Base-by-base conservation (phyloP, 2,329 filamentous ascomycete genomes). In the Alternaria incomplexa region DNA sequence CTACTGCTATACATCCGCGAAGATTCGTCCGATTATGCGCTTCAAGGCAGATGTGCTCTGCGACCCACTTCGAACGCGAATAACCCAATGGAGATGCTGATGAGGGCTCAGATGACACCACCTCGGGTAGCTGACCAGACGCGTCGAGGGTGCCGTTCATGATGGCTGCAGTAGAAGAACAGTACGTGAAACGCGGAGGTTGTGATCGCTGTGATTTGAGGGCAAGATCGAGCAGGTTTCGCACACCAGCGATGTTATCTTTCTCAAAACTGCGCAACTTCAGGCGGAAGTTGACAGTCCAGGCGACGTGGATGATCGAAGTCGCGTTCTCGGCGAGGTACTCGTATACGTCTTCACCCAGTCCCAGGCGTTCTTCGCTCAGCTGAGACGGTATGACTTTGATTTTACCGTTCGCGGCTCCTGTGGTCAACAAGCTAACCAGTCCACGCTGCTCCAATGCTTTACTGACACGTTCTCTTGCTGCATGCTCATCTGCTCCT, bases 251-350 rank as follows among this genome's bases (percentile, higher is more conserved):
- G 30, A 89, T 84, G 65, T 85, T 84, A 64, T 86, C 83, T 43
- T 81, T 81, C 51, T 83, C 83, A 68, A 90, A 90, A 62, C 84
- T 86, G 43, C 77, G 77, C 1, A 90, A 79, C 5, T 84, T 82
- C 56, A 88, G 80, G 25, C 84, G 85, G 79, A 90, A 90, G 75
- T 90, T 90, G 17, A 90, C 89, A 2, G 85, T 82, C 89, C 89
- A 90, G 20, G 88, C 88, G 8, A 88, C 82, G 72, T 90, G 88
- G 58, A 91, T 84, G 17, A 92, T 81, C 3, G 83, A 74, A 1
- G 85, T 86, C 2, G 82, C 77, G 59, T 84, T 78, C 4, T 66
- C 64, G 1, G 80, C 78, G 2, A 89, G 71, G 3, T 73, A 62
- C 3, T 76, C 61, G 70, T 86, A 86, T 7, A 77, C 70, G 1